Evolutionary conservation across 2,329 filamentous ascomycete genomes (phyloP).

Genomic region (Scytalidium sp.): DNA sequence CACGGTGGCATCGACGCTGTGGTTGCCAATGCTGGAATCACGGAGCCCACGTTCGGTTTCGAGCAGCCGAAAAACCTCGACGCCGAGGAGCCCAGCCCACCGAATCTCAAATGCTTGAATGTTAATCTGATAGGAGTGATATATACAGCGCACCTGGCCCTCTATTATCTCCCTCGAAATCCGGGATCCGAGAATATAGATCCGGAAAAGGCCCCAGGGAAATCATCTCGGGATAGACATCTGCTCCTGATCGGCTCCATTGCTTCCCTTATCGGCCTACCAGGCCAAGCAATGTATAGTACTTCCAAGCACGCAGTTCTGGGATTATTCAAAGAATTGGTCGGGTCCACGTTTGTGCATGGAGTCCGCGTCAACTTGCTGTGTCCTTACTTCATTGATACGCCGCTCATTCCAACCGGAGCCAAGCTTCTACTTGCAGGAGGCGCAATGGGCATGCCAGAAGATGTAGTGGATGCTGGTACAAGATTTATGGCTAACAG

Average conservation of each 20-base stretch:
- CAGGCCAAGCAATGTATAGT: conserved; percentile 50
- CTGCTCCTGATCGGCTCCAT: conserved; percentile 62
- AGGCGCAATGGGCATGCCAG: conserved; percentile 44
- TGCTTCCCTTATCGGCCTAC: conserved; percentile 48
- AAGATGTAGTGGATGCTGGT: conserved; percentile 62
- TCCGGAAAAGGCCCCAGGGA: conserved; percentile 26
- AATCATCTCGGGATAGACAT: conserved; percentile 49
- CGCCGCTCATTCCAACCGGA: conserved; percentile 48
- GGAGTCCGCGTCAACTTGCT: conserved; percentile 63
- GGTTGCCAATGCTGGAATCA: conserved; percentile 65
- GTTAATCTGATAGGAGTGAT: conserved; percentile 63
- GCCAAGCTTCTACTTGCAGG: conserved; percentile 55
- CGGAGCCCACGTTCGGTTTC: conserved; percentile 38
- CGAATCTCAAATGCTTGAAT: conserved; percentile 51
- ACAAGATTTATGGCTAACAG: conserved; percentile 60
- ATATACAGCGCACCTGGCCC: conserved; percentile 63
- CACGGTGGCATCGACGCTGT: conserved; percentile 58
- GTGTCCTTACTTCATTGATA: conserved; percentile 65
- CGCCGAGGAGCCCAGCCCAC: conserved; percentile 42
- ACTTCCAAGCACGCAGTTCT: conserved; percentile 64
- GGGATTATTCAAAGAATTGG: conserved; percentile 59
- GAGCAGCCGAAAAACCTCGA: conserved; percentile 40
- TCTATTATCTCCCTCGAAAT: conserved; percentile 54
- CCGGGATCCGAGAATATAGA: conserved; percentile 35
- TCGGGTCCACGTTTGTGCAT: conserved; percentile 43